These are phyloP conservation scores for Holtermannia corniformis DNA, from an alignment of 768 basidiomycete genomes.

Conservation along the genomic window DNA sequence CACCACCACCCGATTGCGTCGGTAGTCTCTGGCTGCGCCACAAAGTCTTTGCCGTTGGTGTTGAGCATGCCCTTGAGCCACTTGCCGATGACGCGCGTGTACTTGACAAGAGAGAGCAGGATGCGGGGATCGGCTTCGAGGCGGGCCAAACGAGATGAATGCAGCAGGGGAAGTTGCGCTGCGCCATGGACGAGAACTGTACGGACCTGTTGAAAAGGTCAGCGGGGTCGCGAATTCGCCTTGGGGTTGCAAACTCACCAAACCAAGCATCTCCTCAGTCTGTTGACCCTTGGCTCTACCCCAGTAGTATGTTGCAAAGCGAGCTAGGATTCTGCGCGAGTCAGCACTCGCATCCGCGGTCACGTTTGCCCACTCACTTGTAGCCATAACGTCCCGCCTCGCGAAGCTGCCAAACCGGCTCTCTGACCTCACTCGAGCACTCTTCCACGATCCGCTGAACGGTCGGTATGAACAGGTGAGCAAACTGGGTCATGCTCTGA, in stretches of 20 bases:
- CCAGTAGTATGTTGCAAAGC: conserved; percentile 30
- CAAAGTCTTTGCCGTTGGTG: conserved; percentile 36
- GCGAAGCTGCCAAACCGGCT: background rate
- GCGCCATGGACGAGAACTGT: conserved; percentile 24
- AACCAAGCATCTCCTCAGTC: conserved; percentile 13
- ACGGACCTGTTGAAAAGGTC: conserved; percentile 7
- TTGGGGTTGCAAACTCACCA: conserved; percentile 22
- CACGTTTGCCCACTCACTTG: background rate
- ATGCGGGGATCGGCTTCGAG: conserved; percentile 4
- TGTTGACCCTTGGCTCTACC: conserved; percentile 26
- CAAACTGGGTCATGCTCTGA: background rate
- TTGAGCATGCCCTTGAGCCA: conserved; percentile 35
- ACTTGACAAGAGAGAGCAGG: conserved; percentile 26
- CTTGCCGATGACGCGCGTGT: conserved; percentile 37
- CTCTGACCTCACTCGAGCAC: too few relatives aligned
- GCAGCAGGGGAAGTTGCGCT: conserved; percentile 24
- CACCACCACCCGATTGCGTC: conserved; percentile 41
- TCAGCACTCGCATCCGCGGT: background rate
- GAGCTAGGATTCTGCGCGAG: conserved; percentile 24
- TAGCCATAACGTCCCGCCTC: background rate
- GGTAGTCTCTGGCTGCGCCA: conserved; percentile 21
- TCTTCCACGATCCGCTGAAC: background rate
- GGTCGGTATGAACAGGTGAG: background rate
- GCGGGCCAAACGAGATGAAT: conserved; percentile 21
- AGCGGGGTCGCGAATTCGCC: background rate